Conservation (phyloP, 352 stramenopile genomes). For the Pythium angustatum region DNA sequence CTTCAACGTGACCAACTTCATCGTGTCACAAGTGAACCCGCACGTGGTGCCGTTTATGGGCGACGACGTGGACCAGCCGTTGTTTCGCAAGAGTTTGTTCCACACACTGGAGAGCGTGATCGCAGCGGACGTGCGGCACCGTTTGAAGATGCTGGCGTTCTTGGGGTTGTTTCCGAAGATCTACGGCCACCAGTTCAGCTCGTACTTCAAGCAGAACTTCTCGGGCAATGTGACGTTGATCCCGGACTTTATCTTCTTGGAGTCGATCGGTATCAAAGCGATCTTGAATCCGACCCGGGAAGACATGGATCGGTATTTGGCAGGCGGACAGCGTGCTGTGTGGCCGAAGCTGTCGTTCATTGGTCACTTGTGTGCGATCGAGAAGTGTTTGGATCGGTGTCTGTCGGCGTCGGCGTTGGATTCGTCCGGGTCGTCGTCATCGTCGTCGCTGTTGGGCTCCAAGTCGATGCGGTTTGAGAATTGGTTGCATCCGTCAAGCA, state of each 20-base stretch:
- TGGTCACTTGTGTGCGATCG: conserved; percentile 91
- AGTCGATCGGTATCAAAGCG: conserved; percentile 79
- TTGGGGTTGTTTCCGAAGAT: conserved; percentile 87
- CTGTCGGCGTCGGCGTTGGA: background rate
- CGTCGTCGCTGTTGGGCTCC: conserved; percentile 26
- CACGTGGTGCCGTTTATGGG: conserved; percentile 78
- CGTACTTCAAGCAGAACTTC: conserved; percentile 93
- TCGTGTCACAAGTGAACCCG: conserved; percentile 95
- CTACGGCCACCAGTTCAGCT: conserved; percentile 78
- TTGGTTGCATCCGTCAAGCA: conserved; percentile 43
- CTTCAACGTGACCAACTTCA: conserved; percentile 99
- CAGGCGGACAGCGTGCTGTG: conserved; percentile 87
- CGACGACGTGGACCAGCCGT: conserved; percentile 81
- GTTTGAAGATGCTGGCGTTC: conserved; percentile 76
- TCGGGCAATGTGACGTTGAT: conserved; percentile 96
- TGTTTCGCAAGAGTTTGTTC: conserved; percentile 63
- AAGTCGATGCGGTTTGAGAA: conserved; percentile 33
- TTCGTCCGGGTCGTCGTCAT: background rate
- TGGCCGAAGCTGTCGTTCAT: conserved; percentile 94
- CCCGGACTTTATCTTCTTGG: conserved; percentile 85
- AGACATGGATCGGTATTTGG: conserved; percentile 77
- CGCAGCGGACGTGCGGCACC: conserved; percentile 53
- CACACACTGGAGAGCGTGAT: conserved; percentile 88
- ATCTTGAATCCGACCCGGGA: conserved; percentile 79
- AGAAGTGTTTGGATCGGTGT: conserved; percentile 62